A percentile compares a stretch with the other conserved stretches of the same genome.
Conservation (phyloP, 176 grass and related monocot genomes). For the Avena sativa region DNA sequence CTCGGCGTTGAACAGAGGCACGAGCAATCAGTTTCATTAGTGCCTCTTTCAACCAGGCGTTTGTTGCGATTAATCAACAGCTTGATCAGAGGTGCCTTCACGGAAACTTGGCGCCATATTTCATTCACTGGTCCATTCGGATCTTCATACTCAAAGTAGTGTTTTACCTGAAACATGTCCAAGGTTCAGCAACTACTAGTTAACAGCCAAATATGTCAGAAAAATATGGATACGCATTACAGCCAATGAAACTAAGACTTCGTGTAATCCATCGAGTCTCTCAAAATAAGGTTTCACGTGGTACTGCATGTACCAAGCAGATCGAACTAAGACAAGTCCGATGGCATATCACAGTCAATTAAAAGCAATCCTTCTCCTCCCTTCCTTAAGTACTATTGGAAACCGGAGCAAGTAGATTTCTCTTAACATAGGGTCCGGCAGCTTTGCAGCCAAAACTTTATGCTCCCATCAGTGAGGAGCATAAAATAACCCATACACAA, state of each 20-base stretch:
- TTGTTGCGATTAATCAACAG: conserved; percentile 86
- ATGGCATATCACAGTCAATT: no score
- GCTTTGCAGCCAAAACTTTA: neutral
- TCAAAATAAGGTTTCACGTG: neutral
- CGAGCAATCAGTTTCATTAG: conserved; percentile 70
- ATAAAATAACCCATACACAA: neutral
- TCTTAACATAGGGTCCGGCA: neutral
- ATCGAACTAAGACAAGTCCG: neutral
- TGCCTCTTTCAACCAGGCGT: conserved; percentile 63
- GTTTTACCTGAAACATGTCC: conserved; percentile 67
- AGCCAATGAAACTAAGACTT: neutral
- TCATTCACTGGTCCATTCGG: conserved; percentile 83
- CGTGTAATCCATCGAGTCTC: neutral
- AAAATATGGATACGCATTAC: conserved; percentile 24
- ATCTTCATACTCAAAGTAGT: conserved; percentile 86
- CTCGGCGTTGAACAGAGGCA: conserved; percentile 70
- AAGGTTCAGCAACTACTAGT: conserved; percentile 18
- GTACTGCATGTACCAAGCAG: neutral
- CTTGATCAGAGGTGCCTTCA: conserved; percentile 76
- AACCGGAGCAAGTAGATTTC: neutral
- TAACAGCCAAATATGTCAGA: conserved; percentile 2
- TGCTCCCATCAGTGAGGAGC: neutral
- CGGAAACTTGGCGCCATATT: conserved; percentile 95
- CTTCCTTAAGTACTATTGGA: no score
- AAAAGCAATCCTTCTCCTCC: no score